Conservation (phyloP, 306 rosid genomes). For the Malus domestica region DNA sequence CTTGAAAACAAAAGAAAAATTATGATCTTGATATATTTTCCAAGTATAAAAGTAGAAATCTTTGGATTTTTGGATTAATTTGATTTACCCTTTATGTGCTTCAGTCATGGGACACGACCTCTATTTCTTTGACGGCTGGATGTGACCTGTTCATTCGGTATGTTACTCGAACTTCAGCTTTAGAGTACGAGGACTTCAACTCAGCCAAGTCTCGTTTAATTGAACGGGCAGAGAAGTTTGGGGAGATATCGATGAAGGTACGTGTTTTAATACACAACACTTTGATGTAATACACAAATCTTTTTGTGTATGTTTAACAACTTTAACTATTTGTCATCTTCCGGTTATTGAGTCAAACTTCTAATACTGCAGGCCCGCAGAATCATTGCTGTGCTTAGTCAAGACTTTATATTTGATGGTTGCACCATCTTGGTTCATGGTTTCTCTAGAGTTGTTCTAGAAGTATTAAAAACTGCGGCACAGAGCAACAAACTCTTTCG, state of each 20-base stretch:
- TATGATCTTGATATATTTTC: not conserved
- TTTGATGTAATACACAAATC: not conserved
- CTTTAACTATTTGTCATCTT: not conserved
- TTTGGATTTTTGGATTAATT: not conserved
- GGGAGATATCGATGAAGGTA: constrained; percentile 88
- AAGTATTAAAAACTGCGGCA: constrained; percentile 75
- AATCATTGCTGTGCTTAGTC: constrained; percentile 81
- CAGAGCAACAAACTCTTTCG: constrained; percentile 71
- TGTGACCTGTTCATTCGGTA: constrained; percentile 88
- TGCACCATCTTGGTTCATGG: constrained; percentile 96
- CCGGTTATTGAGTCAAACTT: not conserved
- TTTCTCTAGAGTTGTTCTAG: constrained; percentile 81
- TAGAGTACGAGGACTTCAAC: constrained; percentile 85
- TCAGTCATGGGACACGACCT: constrained; percentile 84
- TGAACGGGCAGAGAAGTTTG: constrained; percentile 97
- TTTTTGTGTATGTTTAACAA: not conserved
- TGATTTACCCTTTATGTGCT: not conserved
- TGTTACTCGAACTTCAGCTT: constrained; percentile 84
- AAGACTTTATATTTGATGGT: constrained; percentile 86
- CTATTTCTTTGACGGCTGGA: constrained; percentile 88
- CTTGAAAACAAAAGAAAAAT: not conserved
- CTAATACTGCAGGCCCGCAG: constrained; percentile 67
- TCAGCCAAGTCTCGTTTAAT: constrained; percentile 81
- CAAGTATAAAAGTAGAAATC: not conserved
- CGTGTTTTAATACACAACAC: not conserved